phyloP scores from a whole-genome alignment of 2,329 filamentous ascomycete species.

The Ilyonectria sp. region DNA sequence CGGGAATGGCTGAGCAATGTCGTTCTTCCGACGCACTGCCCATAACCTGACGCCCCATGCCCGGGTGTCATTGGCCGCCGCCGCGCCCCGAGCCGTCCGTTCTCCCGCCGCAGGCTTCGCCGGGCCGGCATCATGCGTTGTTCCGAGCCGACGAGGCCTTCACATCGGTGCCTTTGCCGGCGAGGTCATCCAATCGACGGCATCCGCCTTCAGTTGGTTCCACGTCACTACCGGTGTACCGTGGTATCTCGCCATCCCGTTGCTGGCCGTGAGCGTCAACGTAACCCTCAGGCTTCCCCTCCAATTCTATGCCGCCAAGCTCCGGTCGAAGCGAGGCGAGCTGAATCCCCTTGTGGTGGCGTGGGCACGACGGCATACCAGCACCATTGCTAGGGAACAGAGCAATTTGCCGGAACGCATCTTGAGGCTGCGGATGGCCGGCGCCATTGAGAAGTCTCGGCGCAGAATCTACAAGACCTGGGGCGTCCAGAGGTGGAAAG shows the following conservation, averaged over 20 bases:
- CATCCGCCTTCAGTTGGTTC: slow-evolving; percentile 59
- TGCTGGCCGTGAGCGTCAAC: slow-evolving; percentile 64
- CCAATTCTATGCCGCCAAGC: slow-evolving; percentile 56
- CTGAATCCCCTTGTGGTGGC: slow-evolving; percentile 51
- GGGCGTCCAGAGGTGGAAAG: slow-evolving; percentile 65
- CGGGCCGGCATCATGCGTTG: slow-evolving; percentile 22
- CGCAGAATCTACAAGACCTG: slow-evolving; percentile 55
- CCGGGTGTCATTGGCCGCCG: slow-evolving; percentile 25
- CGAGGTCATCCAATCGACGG: slow-evolving; percentile 56
- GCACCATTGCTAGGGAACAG: slow-evolving; percentile 18
- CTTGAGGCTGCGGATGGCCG: slow-evolving; percentile 43
- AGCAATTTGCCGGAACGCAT: slow-evolving; percentile 36
- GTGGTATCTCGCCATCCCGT: slow-evolving; percentile 69
- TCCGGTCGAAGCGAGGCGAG: slow-evolving; percentile 49
- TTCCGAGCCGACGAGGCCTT: slow-evolving; percentile 48
- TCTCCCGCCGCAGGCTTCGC: slow-evolving; percentile 20
- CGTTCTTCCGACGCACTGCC: slow-evolving; percentile 32
- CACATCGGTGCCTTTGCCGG: slow-evolving; percentile 52
- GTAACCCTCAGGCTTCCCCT: slow-evolving; percentile 63
- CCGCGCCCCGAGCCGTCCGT: slow-evolving; percentile 23
- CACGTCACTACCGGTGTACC: slow-evolving; percentile 62
- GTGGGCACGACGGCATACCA: slow-evolving; percentile 50
- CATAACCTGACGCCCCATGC: slow-evolving; percentile 30
- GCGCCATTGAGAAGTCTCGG: slow-evolving; percentile 48
- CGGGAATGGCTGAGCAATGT: slow-evolving; percentile 39